These are phyloP conservation scores for Echites panduratus DNA, from an alignment of 257 asterid genomes.

Conservation along the genomic window DNA sequence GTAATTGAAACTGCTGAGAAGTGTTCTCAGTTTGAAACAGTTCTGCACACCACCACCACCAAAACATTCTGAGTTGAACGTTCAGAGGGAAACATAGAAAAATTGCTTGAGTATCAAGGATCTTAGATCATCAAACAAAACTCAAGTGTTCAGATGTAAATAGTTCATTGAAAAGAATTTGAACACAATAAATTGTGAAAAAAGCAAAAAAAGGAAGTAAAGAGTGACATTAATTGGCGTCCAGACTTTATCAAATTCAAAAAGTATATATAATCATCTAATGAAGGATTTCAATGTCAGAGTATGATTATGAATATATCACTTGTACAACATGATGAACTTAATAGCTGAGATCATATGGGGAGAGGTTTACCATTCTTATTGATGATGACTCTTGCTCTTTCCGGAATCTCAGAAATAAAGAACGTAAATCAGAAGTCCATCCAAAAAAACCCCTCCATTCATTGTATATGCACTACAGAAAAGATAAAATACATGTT, in stretches of 20 bases:
- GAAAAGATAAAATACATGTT: constrained; percentile 9
- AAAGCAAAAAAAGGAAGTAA: neutral
- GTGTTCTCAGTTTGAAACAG: neutral
- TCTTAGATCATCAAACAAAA: neutral
- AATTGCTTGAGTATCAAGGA: neutral
- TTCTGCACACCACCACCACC: neutral
- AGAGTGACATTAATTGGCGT: neutral
- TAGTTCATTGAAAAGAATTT: neutral
- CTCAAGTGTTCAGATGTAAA: neutral
- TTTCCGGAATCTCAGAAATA: constrained; percentile 49
- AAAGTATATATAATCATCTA: neutral
- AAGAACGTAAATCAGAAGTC: constrained; percentile 64
- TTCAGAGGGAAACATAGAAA: neutral
- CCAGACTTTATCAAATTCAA: neutral
- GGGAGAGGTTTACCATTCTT: constrained; percentile 44
- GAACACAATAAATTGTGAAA: neutral
- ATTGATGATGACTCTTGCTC: constrained; percentile 49
- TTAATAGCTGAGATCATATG: neutral
- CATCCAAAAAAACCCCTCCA: constrained; percentile 75
- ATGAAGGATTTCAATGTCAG: neutral
- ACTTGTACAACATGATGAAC: neutral
- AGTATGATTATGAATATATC: neutral
- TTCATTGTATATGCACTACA: constrained; percentile 79
- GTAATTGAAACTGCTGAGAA: neutral
- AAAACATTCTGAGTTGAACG: neutral